Evolutionary conservation across 768 basidiomycete genomes (phyloP), one percentile per base, ranked within the genome.

Genomic region (Steccherinum ochraceum): DNA sequence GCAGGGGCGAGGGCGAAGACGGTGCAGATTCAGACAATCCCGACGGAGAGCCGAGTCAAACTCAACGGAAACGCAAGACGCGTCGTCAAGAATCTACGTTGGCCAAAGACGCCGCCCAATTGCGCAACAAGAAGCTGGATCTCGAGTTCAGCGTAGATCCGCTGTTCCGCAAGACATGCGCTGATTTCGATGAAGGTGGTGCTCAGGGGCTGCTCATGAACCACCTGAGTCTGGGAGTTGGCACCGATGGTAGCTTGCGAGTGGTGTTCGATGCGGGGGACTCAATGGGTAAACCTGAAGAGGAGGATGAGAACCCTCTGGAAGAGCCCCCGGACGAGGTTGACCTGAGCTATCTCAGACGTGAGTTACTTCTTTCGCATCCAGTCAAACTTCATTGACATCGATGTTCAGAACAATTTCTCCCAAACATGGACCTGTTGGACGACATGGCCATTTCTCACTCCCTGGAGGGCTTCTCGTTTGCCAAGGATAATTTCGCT

Each of bases 161-260:
- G 1, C 75, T 99, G 26, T 99, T 99, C 73, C 89, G 81, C 71
- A 99, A 99, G 75, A 98, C 96, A 2, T 91, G 86, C 60, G 95
- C 91, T 20, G 96, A 99, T 63, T 98, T 99, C 61, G 96, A 99
- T 64, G 96, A 99, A 67, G 96, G 94, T 40, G 95, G 96, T 45
- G 96, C 96, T 0, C 85, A 90, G 53, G 96, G 96, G 11, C 69
- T 99, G 44, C 71, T 99, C 25, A 95, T 98, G 94, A 98, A 99
- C 63, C 96, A 99, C 62, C 75, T 99, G 40, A 78, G 79, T 47
- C 60, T 91, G 49, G 88, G 86, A 18, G 72, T 85, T 1, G 89
- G 88, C 2, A 79, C 77, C 16, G 91, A 94, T 52, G 87, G 89
- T 3, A 82, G 81, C 39, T 75, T 97, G 65, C 76, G 93, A 52